A percentile compares a stretch with the other conserved stretches of the same genome.
phyloP scores from a whole-genome alignment of 2,329 filamentous ascomycete species.

The Monosporascus sp. region DNA sequence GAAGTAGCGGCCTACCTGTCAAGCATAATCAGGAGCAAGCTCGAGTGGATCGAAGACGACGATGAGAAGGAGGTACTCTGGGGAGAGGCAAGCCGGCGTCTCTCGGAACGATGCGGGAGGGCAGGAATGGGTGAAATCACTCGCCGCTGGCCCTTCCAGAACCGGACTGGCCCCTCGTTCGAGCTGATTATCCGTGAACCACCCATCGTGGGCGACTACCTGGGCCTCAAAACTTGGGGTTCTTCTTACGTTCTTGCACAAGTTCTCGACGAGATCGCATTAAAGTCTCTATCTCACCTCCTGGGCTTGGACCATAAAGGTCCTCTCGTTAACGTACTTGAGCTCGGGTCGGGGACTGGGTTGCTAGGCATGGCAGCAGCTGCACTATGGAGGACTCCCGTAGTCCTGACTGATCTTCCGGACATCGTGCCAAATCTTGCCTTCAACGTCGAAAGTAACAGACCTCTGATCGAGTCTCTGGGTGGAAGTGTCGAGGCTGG shows the following conservation, averaged over 20 bases:
- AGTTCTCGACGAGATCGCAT: slow-evolving; percentile 51
- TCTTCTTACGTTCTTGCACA: slow-evolving; percentile 81
- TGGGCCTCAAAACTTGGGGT: slow-evolving; percentile 94
- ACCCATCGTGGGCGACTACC: slow-evolving; percentile 76
- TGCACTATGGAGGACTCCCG: slow-evolving; percentile 58
- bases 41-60: slow-evolving; percentile 65
- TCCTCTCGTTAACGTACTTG: slow-evolving; percentile 47
- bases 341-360: slow-evolving; percentile 86
- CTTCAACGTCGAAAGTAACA: slow-evolving; percentile 67
- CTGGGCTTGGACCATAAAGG: slow-evolving; percentile 29
- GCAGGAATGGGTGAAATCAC: slow-evolving; percentile 57
- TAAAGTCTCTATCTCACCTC: slow-evolving; percentile 39
- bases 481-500: slow-evolving; percentile 58
- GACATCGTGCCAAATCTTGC: slow-evolving; percentile 76
- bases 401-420: slow-evolving; percentile 77
- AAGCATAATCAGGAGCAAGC: slow-evolving; percentile 59
- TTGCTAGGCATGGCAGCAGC: slow-evolving; percentile 85
- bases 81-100: slow-evolving; percentile 70
- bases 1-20: slow-evolving; percentile 63
- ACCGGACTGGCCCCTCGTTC: slow-evolving; percentile 37
- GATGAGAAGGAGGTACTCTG: slow-evolving; percentile 65
- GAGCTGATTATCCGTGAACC: slow-evolving; percentile 77
- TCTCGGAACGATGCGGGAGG: slow-evolving; percentile 83
- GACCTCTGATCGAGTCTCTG: slow-evolving; percentile 43
- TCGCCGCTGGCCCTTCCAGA: slow-evolving; percentile 48